These are phyloP conservation scores for Fusarium sp. DNA, from an alignment of 2,329 filamentous ascomycete species.

Conservation along the genomic window DNA sequence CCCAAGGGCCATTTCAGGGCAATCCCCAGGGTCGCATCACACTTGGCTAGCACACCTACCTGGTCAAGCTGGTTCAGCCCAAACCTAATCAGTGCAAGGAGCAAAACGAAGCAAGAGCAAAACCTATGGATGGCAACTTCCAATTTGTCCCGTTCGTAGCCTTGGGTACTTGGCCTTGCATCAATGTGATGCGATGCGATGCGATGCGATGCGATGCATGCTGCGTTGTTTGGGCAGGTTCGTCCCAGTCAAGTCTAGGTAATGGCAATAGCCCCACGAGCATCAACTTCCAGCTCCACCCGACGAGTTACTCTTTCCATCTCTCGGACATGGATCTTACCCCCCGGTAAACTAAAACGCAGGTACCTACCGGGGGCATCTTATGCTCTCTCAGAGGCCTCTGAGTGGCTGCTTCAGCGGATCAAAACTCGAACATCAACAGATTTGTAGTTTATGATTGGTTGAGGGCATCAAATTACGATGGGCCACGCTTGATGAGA, in stretches of 20 bases:
- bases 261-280: slow-evolving; percentile 20
- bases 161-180: slow-evolving; percentile 14
- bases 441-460: slow-evolving; percentile 30
- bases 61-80: background rate
- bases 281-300: slow-evolving; percentile 7
- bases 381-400: slow-evolving; percentile 15
- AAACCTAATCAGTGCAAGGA: slow-evolving; percentile 19
- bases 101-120: slow-evolving; percentile 8
- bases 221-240: slow-evolving; percentile 16
- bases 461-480: slow-evolving; percentile 39
- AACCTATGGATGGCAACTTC: slow-evolving; percentile 29
- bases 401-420: slow-evolving; percentile 39
- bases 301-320: background rate
- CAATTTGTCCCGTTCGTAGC: slow-evolving; percentile 16
- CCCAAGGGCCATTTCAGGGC: slow-evolving; percentile 11
- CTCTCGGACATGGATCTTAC: background rate
- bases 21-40: slow-evolving; percentile 28
- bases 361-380: slow-evolving; percentile 26
- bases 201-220: slow-evolving; percentile 5
- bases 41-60: background rate
- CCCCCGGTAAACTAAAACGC: slow-evolving; percentile 32
- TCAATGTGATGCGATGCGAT: no score
- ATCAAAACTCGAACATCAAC: slow-evolving; percentile 24
- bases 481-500: slow-evolving; percentile 43
- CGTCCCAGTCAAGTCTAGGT: background rate